Base-by-base conservation (phyloP, 257 asterid genomes). In the Solanum lignicaule region DNA sequence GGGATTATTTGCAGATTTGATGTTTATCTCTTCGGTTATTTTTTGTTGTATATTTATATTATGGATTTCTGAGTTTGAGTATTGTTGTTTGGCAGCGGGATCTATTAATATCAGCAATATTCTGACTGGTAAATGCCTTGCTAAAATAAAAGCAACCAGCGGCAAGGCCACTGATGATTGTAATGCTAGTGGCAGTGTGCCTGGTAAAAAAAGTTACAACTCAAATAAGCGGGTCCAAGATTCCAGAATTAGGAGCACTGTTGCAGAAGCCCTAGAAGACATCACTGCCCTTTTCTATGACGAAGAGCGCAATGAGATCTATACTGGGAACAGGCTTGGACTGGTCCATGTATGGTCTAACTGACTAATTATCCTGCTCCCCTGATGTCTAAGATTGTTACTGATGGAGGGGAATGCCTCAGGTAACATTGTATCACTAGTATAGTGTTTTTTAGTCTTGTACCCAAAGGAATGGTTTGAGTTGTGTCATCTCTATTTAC, bases 301-400 rank as follows among this genome's bases (percentile, higher is more conserved):
- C 39, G 99, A 97, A 92, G 99, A 96, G 83, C 98, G 98, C 29
- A 97, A 97, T 36, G 99, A 97, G 88, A 96, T 97, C 84, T 97
- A 95, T 88, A 97, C 99, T 0, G 99, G 99, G 55, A 97, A 96
- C 76, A 93, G 94, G 91, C 92, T 78, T 46, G 99, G 99, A 48
- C 94, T 95, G 68, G 95, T 97, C 86, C 99, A 97, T 86, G 99
- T 97, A 36, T 97, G 99, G 99, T 92, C 99, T 43, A 97, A 95
- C 93, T 97, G 87, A 60, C 76, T 62, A 60, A 71, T 78, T 25
- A 35, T 58, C 55, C 88, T 65, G 31, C 66, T 88, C 15, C 14
- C 4, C 62, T 11, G 27, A 20, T 39, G 82, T 76, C n/a, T 85
- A 36, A 83, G 85, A 25, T 89, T 12, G 87, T 74, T 85, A 43